phyloP scores from a whole-genome alignment of 257 asterid species.

The Przewalskia tangutica region DNA sequence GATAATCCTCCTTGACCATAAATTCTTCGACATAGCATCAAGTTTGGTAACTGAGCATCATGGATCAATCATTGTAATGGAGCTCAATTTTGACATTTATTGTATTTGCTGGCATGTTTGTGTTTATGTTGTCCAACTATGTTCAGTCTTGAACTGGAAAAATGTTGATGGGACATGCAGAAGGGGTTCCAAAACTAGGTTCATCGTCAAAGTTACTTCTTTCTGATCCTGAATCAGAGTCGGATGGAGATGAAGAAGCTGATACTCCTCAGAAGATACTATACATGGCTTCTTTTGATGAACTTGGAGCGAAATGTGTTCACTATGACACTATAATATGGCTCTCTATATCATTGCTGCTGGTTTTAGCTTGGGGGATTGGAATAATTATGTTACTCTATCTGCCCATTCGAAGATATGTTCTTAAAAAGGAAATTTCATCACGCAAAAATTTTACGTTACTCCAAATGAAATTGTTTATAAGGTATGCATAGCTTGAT shows the following conservation, averaged over 20 bases:
- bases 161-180: slow-evolving; percentile 48
- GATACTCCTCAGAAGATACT: slow-evolving; percentile 28
- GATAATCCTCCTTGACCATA: not conserved
- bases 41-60: not conserved
- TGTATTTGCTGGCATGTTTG: not conserved
- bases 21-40: not conserved
- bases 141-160: slow-evolving; percentile 14
- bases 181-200: slow-evolving; percentile 28
- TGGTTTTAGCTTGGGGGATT: slow-evolving; percentile 70
- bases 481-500: slow-evolving; percentile 29
- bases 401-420: slow-evolving; percentile 53
- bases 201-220: slow-evolving; percentile 32
- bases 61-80: not conserved
- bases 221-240: slow-evolving; percentile 38
- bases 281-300: slow-evolving; percentile 52
- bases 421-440: slow-evolving; percentile 54
- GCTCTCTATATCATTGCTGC: slow-evolving; percentile 54
- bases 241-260: slow-evolving; percentile 38
- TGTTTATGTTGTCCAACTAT: not conserved
- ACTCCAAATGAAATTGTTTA: slow-evolving; percentile 46
- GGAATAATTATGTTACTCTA: slow-evolving; percentile 64
- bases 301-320: slow-evolving; percentile 37
- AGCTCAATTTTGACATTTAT: not conserved
- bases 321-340: slow-evolving; percentile 54
- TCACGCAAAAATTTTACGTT: slow-evolving; percentile 55